A percentile compares a stretch with the other conserved stretches of the same genome.
Conservation (phyloP, 2,329 filamentous ascomycete genomes). For the Sclerotinia trifoliorum region DNA sequence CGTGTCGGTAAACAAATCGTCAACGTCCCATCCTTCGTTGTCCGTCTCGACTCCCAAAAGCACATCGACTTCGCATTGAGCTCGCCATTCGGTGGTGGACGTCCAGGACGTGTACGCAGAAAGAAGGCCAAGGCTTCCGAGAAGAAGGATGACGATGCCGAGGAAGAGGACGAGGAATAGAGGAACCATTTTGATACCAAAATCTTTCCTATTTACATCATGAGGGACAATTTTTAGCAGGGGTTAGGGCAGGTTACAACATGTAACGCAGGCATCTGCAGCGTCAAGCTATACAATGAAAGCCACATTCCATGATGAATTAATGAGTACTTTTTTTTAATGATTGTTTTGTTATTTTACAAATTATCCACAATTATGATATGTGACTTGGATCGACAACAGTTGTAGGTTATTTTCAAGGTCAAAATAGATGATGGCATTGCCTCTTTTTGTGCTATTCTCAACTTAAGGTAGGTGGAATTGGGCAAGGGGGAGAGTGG, state of each 20-base stretch:
- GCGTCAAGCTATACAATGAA: constrained; percentile 23
- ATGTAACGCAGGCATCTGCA: constrained; percentile 21
- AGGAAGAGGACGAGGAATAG: constrained; percentile 75
- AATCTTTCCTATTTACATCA: constrained; percentile 9
- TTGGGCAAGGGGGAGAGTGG: too few relatives aligned
- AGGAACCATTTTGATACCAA: constrained; percentile 42
- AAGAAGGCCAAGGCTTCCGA: constrained; percentile 99
- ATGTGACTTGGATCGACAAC: background rate
- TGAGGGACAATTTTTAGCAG: constrained; percentile 10
- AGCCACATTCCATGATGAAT: constrained; percentile 21
- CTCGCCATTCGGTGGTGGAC: constrained; percentile 96
- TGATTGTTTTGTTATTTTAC: background rate
- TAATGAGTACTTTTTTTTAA: constrained; percentile 19
- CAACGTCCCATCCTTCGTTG: constrained; percentile 99
- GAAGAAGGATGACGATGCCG: constrained; percentile 75
- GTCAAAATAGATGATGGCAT: background rate
- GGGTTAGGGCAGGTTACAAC: constrained; percentile 14
- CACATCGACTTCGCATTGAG: constrained; percentile 99
- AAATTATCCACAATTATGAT: background rate
- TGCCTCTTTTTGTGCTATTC: too few relatives aligned
- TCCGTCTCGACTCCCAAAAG: constrained; percentile 99
- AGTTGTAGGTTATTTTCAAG: background rate
- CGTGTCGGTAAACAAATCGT: constrained; percentile 99
- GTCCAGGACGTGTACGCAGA: constrained; percentile 95
- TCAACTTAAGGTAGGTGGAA: too few relatives aligned